A percentile compares a stretch with the other conserved stretches of the same genome.
Conservation (phyloP, 1,284 basidiomycete genomes). For the Trichosporon sp. region DNA sequence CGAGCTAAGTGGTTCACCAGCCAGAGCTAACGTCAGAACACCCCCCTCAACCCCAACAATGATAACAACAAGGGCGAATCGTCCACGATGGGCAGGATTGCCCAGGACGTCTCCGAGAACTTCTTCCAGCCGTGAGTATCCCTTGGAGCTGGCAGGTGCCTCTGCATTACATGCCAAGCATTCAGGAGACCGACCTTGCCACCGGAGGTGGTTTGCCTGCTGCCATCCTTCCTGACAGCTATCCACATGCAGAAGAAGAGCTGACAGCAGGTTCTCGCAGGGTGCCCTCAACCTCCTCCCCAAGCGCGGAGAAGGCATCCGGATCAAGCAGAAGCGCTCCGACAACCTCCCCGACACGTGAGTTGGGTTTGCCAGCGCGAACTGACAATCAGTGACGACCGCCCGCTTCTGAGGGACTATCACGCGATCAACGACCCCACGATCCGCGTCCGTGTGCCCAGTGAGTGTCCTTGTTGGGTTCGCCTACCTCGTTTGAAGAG, state of each 20-base stretch:
- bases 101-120: slow-evolving; percentile 43
- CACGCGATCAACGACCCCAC: slow-evolving; percentile 53
- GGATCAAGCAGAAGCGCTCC: slow-evolving; percentile 52
- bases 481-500: too few species aligned
- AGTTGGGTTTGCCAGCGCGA: slow-evolving; percentile 24
- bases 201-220: not conserved
- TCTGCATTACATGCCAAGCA: not conserved
- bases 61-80: slow-evolving; percentile 22
- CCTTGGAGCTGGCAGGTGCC: not conserved
- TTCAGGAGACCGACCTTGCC: not conserved
- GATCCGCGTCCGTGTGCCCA: slow-evolving; percentile 48
- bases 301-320: slow-evolving; percentile 39
- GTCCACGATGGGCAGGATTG: slow-evolving; percentile 27
- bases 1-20: not conserved
- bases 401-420: slow-evolving; percentile 50
- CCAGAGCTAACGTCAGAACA: slow-evolving; percentile 23
- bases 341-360: slow-evolving; percentile 54
- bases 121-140: slow-evolving; percentile 52
- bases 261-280: slow-evolving; percentile 48
- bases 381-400: slow-evolving; percentile 33
- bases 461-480: slow-evolving; percentile 33
- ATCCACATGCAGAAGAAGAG: not conserved
- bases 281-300: slow-evolving; percentile 51
- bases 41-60: slow-evolving; percentile 26
- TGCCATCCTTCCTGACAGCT: too few species aligned